Base-by-base conservation (phyloP, 2,329 filamentous ascomycete species). In the Aspergillus sp. region DNA sequence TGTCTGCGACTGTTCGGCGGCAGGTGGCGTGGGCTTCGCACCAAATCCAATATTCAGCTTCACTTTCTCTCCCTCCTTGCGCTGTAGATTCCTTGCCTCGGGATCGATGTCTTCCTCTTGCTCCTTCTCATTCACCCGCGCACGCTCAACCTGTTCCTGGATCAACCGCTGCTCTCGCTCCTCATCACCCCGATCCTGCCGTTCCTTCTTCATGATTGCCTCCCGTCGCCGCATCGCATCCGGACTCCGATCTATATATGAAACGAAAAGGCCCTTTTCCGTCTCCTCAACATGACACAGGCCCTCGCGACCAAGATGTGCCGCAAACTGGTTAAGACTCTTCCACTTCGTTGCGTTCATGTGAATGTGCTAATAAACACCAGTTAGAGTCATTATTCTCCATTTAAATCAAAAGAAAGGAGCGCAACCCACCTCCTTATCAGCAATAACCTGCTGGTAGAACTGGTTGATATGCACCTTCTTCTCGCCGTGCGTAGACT, bases 291-390 rank as follows among this genome's bases (percentile, higher is more conserved):
- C 93, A 31, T 90, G 82, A 67, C 91, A 96, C 46, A 97, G 87
- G 0, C 93, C 90, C 73, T 98, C 92, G 21, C 90, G 80, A 0
- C 93, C 93, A 1, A 99, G 78, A 68, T 90, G 80, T 70, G 96
- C 96, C 14, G 90, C 91, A 70, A 96, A 96, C 67, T 98, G 92
- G 3, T 92, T 93, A 66, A 99, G 77, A 54, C 86, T 90, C 4
- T 88, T 85, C 92, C 92, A 98, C 68, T 89, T 88, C 0, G 95
- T 98, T 7, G 91, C 82, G 74, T 97, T 97, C 90, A 98, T 92
- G 72, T 98, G 95, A 8, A 95, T 80, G 71, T 98, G 93, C 60
- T 69, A 57, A 31, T 21, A 0, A 21, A 15, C 48, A 46, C 31
- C 6, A 8, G 39, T 54, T 27, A 17, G 21, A 19, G 17, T 23